Percentiles rank a stretch among this genome's conserved stretches.
These are phyloP conservation scores for Saposhnikovia divaricata DNA, from an alignment of 129 eudicot genomes.

Conservation along the genomic window DNA sequence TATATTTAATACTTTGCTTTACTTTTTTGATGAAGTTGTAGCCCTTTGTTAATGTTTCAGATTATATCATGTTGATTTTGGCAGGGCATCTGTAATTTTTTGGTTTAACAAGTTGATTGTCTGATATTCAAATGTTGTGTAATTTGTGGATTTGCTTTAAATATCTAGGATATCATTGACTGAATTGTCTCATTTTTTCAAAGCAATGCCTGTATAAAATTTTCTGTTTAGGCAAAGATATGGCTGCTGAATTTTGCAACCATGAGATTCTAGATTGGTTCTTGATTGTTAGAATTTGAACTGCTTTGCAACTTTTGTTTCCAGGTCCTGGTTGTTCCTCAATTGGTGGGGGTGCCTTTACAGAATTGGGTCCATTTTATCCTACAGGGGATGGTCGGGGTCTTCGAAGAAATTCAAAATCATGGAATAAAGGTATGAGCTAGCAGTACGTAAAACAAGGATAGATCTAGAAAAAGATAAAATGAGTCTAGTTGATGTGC, in stretches of 20 bases:
- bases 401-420: constrained; percentile 56
- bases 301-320: constrained; percentile 9
- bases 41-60: background rate
- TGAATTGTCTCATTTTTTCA: background rate
- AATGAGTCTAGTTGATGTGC: background rate
- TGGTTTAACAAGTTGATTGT: background rate
- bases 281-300: background rate
- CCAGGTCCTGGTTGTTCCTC: constrained; percentile 99
- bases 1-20: background rate
- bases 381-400: constrained; percentile 89
- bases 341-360: constrained; percentile 95
- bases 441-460: background rate
- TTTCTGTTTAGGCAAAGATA: background rate
- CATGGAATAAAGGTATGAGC: constrained; percentile 81
- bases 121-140: background rate
- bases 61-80: background rate
- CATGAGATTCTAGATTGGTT: background rate
- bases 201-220: background rate
- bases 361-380: constrained; percentile 89
- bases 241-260: background rate
- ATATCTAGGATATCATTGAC: background rate
- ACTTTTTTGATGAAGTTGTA: constrained; percentile 14
- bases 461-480: background rate
- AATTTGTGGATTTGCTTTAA: background rate
- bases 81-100: background rate